Conservation (phyloP, 305 asterid species). For the Petunia hybrid region DNA sequence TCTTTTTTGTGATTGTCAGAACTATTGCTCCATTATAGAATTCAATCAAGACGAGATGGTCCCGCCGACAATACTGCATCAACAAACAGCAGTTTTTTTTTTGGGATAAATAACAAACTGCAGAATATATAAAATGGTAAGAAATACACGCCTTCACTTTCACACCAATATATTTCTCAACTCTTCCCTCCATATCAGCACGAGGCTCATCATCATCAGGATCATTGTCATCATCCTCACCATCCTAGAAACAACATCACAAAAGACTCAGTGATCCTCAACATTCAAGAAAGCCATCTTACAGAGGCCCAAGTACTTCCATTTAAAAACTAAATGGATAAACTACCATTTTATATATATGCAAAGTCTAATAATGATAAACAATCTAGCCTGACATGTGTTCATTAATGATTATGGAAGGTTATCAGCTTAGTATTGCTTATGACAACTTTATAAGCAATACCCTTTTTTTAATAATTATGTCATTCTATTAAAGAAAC, state of each 20-base stretch:
- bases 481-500: background rate
- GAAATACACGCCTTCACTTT: constrained; percentile 87
- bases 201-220: constrained; percentile 90
- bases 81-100: constrained; percentile 11
- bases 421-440: constrained; percentile 2
- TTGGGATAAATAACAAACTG: background rate
- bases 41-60: background rate
- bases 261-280: constrained; percentile 20
- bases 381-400: background rate
- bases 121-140: constrained; percentile 33
- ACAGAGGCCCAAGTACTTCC: constrained; percentile 7
- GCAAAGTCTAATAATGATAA: background rate
- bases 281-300: constrained; percentile 17
- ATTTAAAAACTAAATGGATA: background rate
- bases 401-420: no score
- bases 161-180: constrained; percentile 96
- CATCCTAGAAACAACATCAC: constrained; percentile 61
- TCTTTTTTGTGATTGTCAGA: background rate
- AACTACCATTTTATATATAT: background rate
- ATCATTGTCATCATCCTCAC: constrained; percentile 66
- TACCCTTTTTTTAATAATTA: background rate
- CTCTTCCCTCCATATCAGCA: constrained; percentile 81
- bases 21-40: constrained; percentile 19
- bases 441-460: background rate
- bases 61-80: background rate